These are phyloP conservation scores for Globisporangium paroecandrum DNA, from an alignment of 352 stramenopile species.

Conservation along the genomic window DNA sequence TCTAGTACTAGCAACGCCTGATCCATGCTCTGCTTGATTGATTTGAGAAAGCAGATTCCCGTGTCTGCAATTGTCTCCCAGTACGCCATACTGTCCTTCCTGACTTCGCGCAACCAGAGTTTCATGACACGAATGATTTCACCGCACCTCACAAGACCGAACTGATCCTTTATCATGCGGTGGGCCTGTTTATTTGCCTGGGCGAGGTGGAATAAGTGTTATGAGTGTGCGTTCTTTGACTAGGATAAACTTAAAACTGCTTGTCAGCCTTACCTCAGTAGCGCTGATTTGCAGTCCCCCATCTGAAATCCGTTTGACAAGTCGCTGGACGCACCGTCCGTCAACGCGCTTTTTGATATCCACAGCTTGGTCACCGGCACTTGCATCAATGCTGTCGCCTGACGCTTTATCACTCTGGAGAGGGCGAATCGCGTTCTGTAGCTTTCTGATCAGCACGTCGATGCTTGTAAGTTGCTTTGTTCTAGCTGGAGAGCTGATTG, in stretches of 20 bases:
- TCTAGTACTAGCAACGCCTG: slow-evolving; percentile 5
- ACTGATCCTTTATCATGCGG: slow-evolving; percentile 34
- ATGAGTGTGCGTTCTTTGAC: background rate
- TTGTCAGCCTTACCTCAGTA: slow-evolving; percentile 26
- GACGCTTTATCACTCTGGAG: background rate
- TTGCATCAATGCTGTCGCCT: background rate
- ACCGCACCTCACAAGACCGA: slow-evolving; percentile 43
- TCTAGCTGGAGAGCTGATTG: background rate
- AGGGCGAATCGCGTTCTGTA: slow-evolving; percentile 29
- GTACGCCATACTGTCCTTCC: slow-evolving; percentile 24
- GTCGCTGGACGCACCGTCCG: slow-evolving; percentile 33
- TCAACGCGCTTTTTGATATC: slow-evolving; percentile 41
- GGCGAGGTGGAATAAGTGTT: background rate
- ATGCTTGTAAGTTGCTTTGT: slow-evolving; percentile 15
- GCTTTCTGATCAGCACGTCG: slow-evolving; percentile 28
- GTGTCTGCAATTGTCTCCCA: slow-evolving; percentile 35
- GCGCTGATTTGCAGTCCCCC: slow-evolving; percentile 25
- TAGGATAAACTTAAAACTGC: background rate
- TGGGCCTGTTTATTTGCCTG: slow-evolving; percentile 35
- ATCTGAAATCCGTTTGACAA: slow-evolving; percentile 43
- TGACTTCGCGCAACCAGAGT: slow-evolving; percentile 28
- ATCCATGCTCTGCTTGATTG: slow-evolving; percentile 20
- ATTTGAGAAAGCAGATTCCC: slow-evolving; percentile 19
- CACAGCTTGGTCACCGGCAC: slow-evolving; percentile 9
- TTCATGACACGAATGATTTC: slow-evolving; percentile 52